A percentile compares a stretch with the other conserved stretches of the same genome.
Conservation (phyloP, 768 basidiomycete genomes). For the Leccinum imitatum region DNA sequence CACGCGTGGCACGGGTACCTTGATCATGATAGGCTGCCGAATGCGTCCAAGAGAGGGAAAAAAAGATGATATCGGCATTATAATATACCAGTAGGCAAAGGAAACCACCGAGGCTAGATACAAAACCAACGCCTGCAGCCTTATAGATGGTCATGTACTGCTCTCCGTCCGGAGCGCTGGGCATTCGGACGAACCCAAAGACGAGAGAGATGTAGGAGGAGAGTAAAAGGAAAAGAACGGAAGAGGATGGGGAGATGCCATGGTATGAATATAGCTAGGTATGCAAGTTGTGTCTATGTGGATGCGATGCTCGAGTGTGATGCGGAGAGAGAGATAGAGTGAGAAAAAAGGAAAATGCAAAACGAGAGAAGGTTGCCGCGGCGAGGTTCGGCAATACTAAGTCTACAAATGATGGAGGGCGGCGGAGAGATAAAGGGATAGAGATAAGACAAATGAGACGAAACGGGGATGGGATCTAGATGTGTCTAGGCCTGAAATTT, state of each 20-base stretch:
- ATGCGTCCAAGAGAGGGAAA: background rate
- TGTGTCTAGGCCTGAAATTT: conserved; percentile 33
- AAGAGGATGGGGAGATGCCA: conserved; percentile 23
- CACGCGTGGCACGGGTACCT: conserved; percentile 8
- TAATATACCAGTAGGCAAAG: conserved; percentile 23
- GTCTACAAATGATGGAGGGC: conserved; percentile 24
- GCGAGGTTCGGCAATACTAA: conserved; percentile 13
- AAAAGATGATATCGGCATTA: conserved; percentile 16
- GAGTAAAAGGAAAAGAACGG: background rate
- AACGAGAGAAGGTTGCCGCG: conserved; percentile 19
- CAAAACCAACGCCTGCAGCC: conserved; percentile 15
- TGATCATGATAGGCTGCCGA: background rate
- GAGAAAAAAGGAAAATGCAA: conserved; percentile 8
- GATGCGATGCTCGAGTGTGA: conserved; percentile 26
- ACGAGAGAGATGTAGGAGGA: conserved; percentile 6
- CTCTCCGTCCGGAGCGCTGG: conserved; percentile 17
- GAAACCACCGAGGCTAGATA: conserved; percentile 16
- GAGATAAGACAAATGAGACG: background rate
- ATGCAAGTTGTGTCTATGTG: conserved; percentile 33
- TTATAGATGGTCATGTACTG: conserved; percentile 8
- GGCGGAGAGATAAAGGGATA: conserved; percentile 7
- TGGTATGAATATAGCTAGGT: conserved; percentile 38
- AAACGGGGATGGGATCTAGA: conserved; percentile 8
- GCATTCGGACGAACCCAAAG: conserved; percentile 18
- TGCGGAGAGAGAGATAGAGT: conserved; percentile 7